phyloP scores from a whole-genome alignment of 169 alveolate genomes.

The Perkinsus marinus region DNA sequence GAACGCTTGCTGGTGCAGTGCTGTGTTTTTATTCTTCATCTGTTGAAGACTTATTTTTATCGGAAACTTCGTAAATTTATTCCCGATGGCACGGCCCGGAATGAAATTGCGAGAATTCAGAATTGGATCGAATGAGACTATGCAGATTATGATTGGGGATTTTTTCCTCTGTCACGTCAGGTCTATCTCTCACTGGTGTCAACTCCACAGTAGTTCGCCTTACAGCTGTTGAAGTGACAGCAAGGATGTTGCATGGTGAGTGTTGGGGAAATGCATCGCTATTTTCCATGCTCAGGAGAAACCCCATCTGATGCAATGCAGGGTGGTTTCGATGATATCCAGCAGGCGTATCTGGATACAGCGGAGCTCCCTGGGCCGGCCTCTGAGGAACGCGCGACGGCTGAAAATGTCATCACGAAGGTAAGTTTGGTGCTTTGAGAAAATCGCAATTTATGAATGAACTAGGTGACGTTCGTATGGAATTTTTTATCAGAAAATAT shows the following conservation, averaged over 20 bases:
- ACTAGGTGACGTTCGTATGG: too few species aligned
- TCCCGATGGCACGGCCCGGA: too few species aligned
- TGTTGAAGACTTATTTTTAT: too few species aligned
- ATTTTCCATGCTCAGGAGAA: background rate
- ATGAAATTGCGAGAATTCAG: too few species aligned
- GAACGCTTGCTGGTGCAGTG: too few species aligned
- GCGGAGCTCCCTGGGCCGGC: background rate
- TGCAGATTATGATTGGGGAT: too few species aligned
- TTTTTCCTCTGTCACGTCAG: too few species aligned
- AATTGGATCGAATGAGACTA: too few species aligned
- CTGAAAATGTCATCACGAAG: background rate
- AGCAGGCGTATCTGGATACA: background rate
- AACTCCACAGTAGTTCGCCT: background rate
- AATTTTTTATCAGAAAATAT: too few species aligned
- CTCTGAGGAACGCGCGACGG: background rate
- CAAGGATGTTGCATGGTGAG: background rate
- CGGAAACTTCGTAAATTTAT: too few species aligned
- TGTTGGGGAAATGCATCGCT: background rate
- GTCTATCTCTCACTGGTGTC: background rate
- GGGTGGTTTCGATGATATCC: background rate
- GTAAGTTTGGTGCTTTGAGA: background rate
- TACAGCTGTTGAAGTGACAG: background rate
- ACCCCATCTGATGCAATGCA: background rate
- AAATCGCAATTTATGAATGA: background rate
- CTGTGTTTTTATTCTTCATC: too few species aligned